phyloP scores from a whole-genome alignment of 2,329 filamentous ascomycete genomes.

The Balansia obtecta region DNA sequence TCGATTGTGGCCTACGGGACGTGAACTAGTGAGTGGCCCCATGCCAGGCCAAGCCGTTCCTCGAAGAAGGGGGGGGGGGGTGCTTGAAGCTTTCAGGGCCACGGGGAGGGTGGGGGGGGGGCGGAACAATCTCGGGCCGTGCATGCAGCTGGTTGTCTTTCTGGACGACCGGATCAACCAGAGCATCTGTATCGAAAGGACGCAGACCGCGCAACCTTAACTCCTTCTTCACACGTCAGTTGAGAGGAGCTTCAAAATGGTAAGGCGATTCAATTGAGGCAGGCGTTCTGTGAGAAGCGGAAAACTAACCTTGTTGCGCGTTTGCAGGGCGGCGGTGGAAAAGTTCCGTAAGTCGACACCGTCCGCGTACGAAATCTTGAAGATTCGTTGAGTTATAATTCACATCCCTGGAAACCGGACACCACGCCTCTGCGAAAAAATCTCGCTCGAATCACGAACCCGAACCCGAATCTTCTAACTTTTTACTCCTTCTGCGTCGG shows the following conservation, averaged over 20 bases:
- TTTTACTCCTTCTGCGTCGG: neutral
- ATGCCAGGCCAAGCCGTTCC: too few relatives aligned
- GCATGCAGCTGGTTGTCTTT: neutral
- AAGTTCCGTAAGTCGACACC: constrained; percentile 37
- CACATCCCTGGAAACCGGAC: constrained; percentile 7
- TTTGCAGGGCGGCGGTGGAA: constrained; percentile 62
- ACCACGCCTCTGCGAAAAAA: constrained; percentile 6
- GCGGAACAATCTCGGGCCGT: constrained; percentile 4
- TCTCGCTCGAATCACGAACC: neutral
- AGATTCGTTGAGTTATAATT: neutral
- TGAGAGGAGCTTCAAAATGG: constrained; percentile 40
- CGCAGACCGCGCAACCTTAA: constrained; percentile 18
- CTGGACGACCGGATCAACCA: neutral
- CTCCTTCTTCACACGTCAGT: constrained; percentile 15
- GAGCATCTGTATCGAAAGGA: constrained; percentile 8
- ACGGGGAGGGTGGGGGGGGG: too few relatives aligned
- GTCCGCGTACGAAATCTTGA: neutral
- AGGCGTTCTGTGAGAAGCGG: neutral
- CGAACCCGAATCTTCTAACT: constrained; percentile 3
- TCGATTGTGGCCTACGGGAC: neutral
- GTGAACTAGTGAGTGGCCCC: too few relatives aligned
- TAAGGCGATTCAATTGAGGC: constrained; percentile 19
- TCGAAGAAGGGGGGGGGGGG: too few relatives aligned
- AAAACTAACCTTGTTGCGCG: neutral
- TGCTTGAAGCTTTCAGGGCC: neutral